Evolutionary conservation across 75 land plant species (phyloP), one percentile per base, ranked within the genome.

Genomic region (Isoetes taiwanensis): DNA sequence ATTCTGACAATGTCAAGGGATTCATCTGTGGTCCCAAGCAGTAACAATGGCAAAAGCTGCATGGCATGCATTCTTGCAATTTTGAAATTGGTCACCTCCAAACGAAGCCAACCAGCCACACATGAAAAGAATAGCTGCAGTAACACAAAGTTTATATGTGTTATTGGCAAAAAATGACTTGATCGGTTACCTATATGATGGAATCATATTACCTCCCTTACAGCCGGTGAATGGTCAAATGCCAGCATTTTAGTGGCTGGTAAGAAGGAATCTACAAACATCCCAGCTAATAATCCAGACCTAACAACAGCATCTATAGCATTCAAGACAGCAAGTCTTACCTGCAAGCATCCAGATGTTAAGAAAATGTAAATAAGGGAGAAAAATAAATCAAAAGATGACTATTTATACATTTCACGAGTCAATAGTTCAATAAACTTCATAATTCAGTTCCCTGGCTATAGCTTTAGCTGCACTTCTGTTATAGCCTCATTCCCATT

Each of bases 171-270:
- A n/a, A n/a, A n/a, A n/a, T n/a, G n/a, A n/a, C n/a, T n/a, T n/a
- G n/a, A n/a, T n/a, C n/a, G n/a, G n/a, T n/a, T n/a, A n/a, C n/a
- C n/a, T n/a, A n/a, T n/a, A n/a, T n/a, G n/a, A n/a, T n/a, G n/a
- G n/a, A n/a, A n/a, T n/a, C n/a, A n/a, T n/a, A n/a, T 43, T 43
- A 71, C 74, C 63, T 71, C 54, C 53, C 74, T 48, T 12, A 71
- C 74, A 4, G 29, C 38, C 8, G 31, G 55, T 12, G 41, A 32
- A 10, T 41, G 74, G 29, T 71, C 74, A 52, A 71, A 71, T 34
- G 65, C 63, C 41, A 71, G 25, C 9, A 41, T 19, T 53, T 65
- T 58, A 34, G 42, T 35, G 27, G 52, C 63, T 10, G 74, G 74
- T 28, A 54, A 57, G 30, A 71, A 20, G 1, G 35, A 52, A 21